Conservation (phyloP, 2,329 filamentous ascomycete genomes). For the Xylariaceae sp. region DNA sequence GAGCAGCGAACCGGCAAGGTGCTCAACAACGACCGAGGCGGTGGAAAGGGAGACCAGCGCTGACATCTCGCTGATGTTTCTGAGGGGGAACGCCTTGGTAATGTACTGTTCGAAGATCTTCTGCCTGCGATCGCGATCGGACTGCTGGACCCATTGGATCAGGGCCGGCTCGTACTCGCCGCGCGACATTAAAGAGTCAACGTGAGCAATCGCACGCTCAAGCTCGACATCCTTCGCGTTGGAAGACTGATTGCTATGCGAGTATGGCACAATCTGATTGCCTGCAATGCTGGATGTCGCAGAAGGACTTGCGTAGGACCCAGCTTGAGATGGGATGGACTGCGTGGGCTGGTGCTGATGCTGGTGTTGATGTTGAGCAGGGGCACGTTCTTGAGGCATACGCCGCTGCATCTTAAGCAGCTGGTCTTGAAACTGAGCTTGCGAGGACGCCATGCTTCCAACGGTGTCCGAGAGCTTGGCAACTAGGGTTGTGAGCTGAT, state of each 20-base stretch:
- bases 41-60: conserved; percentile 63
- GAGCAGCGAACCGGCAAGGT: conserved; percentile 52
- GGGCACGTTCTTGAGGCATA: conserved; percentile 38
- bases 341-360: conserved; percentile 13
- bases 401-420: conserved; percentile 58
- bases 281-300: conserved; percentile 31
- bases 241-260: conserved; percentile 37
- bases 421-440: conserved; percentile 66
- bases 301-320: conserved; percentile 28
- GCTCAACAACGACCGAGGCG: conserved; percentile 60
- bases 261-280: conserved; percentile 38
- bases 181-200: conserved; percentile 61
- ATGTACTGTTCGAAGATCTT: conserved; percentile 61
- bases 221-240: conserved; percentile 54
- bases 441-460: conserved; percentile 65
- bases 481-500: conserved; percentile 67
- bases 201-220: conserved; percentile 52
- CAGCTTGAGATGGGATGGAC: conserved; percentile 22
- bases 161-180: conserved; percentile 62
- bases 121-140: conserved; percentile 57
- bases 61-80: conserved; percentile 54
- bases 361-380: conserved; percentile 21
- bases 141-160: conserved; percentile 65
- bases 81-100: conserved; percentile 46
- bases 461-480: conserved; percentile 66